These are phyloP conservation scores for Simmondsia chinensis DNA, from an alignment of 148 eudicot species.

Conservation along the genomic window DNA sequence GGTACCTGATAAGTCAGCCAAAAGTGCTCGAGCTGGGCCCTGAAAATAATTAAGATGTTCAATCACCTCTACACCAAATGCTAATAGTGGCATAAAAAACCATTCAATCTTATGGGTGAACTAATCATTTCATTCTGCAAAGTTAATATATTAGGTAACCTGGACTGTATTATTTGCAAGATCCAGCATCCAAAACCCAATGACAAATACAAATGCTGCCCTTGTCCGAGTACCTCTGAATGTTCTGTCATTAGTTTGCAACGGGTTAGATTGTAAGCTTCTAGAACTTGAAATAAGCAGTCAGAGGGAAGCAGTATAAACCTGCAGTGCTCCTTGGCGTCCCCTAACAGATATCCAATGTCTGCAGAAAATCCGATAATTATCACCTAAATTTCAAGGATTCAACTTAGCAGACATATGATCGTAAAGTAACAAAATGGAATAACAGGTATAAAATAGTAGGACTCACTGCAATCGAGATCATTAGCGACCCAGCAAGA, in stretches of 20 bases:
- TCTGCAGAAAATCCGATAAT: constrained; percentile 98
- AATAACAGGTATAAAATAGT: constrained; percentile 2
- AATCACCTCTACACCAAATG: background rate
- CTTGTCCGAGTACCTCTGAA: constrained; percentile 88
- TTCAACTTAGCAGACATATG: constrained; percentile 30
- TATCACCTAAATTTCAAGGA: constrained; percentile 65
- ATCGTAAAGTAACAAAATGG: constrained; percentile 5
- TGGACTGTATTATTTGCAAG: constrained; percentile 98
- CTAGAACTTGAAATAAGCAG: constrained; percentile 1
- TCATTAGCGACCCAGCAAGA: constrained; percentile 87
- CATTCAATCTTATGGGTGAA: background rate
- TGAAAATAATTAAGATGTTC: constrained; percentile 18
- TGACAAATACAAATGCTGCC: constrained; percentile 81
- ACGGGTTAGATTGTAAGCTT: constrained; percentile 12
- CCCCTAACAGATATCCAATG: constrained; percentile 91
- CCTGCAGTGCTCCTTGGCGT: constrained; percentile 95
- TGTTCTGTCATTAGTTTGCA: constrained; percentile 46
- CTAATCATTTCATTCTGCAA: background rate
- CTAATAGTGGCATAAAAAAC: background rate
- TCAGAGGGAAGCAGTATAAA: constrained; percentile 16
- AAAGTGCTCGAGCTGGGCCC: constrained; percentile 99
- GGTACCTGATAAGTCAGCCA: constrained; percentile 90
- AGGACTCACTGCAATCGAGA: constrained; percentile 64
- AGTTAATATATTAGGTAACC: constrained; percentile 28
- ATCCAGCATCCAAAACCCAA: constrained; percentile 98